Conservation (phyloP, 2,329 filamentous ascomycete species). For the Cryphonectria parasitica region DNA sequence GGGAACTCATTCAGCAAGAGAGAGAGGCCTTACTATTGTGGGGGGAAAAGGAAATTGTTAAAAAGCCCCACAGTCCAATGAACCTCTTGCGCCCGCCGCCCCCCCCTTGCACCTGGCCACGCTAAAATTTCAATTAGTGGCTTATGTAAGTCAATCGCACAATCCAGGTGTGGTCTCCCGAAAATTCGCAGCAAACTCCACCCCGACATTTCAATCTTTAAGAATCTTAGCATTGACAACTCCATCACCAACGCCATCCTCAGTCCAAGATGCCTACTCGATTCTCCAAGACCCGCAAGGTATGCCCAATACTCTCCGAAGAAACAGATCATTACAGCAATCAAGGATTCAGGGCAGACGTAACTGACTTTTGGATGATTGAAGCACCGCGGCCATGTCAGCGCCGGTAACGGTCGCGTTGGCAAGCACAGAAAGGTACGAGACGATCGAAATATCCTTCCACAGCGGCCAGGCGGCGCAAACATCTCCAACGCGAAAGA, state of each 20-base stretch:
- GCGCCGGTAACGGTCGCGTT: slow-evolving; percentile 95
- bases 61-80: background rate
- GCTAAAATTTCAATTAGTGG: background rate
- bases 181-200: slow-evolving; percentile 21
- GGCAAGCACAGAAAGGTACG: slow-evolving; percentile 92
- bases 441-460: slow-evolving; percentile 12
- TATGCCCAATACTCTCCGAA: slow-evolving; percentile 14
- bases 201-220: slow-evolving; percentile 17
- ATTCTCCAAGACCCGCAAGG: slow-evolving; percentile 75
- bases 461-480: background rate
- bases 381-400: slow-evolving; percentile 91
- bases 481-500: background rate
- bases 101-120: background rate
- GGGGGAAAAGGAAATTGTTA: background rate
- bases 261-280: slow-evolving; percentile 62
- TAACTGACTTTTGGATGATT: slow-evolving; percentile 39
- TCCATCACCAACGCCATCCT: slow-evolving; percentile 27
- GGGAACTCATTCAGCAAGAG: too few relatives aligned
- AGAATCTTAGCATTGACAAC: slow-evolving; percentile 27
- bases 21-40: background rate
- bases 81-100: background rate
- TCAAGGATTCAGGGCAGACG: slow-evolving; percentile 13
- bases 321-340: slow-evolving; percentile 16
- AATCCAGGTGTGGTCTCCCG: slow-evolving; percentile 8
- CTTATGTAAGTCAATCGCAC: slow-evolving; percentile 20